phyloP scores from a whole-genome alignment of 306 rosid species.

The Casuarina glauca region DNA sequence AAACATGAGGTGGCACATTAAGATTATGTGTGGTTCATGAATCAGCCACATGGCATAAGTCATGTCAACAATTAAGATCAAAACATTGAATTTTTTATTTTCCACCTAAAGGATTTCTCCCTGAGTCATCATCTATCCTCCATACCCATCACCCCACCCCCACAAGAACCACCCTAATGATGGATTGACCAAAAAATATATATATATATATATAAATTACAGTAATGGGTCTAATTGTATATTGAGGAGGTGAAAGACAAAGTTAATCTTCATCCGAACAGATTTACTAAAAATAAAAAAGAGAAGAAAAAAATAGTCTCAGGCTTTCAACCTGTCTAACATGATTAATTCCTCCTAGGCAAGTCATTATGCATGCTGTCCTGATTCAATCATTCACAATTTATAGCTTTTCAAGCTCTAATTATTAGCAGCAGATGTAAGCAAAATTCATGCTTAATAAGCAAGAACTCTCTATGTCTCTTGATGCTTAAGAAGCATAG shows the following conservation, averaged over 20 bases:
- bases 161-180: neutral
- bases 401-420: no score
- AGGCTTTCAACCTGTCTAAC: neutral
- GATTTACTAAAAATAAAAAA: neutral
- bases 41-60: neutral
- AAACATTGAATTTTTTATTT: neutral
- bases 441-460: neutral
- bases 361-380: no score
- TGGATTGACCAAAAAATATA: neutral
- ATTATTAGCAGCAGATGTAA: neutral
- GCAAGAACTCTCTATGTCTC: neutral
- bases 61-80: neutral
- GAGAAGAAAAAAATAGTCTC: neutral
- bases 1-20: neutral
- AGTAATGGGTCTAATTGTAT: neutral
- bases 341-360: neutral
- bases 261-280: neutral
- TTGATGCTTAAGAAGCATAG: neutral
- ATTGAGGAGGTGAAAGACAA: neutral
- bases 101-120: neutral
- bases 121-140: neutral
- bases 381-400: no score
- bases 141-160: neutral
- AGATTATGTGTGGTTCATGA: neutral
- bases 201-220: neutral